A percentile compares a stretch with the other conserved stretches of the same genome.
These are phyloP conservation scores for Coemansia sp. DNA, from an alignment of 192 early-diverging fungal species.

Conservation along the genomic window DNA sequence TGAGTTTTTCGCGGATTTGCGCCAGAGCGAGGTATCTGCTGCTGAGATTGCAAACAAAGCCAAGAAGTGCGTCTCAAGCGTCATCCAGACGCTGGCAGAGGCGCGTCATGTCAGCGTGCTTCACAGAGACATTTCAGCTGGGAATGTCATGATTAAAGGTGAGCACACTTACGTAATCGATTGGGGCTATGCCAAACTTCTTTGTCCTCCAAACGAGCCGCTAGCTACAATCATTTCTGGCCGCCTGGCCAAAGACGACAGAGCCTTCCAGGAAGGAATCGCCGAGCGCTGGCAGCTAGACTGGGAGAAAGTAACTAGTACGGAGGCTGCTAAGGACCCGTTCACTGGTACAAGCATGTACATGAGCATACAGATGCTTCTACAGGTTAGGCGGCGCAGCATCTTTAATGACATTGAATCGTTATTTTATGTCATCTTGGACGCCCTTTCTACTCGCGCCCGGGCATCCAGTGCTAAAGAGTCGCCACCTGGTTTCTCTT, in stretches of 20 bases:
- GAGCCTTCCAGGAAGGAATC: background rate
- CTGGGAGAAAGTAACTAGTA: background rate
- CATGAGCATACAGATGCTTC: background rate
- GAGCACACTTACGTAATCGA: slow-evolving; percentile 2
- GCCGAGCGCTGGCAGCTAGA: background rate
- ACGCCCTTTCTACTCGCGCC: background rate
- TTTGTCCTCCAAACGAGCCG: background rate
- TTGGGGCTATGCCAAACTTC: slow-evolving; percentile 7
- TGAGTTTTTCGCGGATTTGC: background rate
- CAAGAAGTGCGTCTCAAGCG: background rate
- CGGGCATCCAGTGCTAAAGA: background rate
- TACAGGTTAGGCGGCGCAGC: background rate
- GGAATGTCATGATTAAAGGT: slow-evolving; percentile 5
- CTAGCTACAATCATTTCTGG: background rate
- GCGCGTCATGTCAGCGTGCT: slow-evolving; percentile 5
- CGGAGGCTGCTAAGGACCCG: no score
- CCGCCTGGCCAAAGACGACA: background rate
- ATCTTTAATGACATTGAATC: slow-evolving; percentile 9
- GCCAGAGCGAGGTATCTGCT: background rate
- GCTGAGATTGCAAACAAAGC: background rate
- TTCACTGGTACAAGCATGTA: background rate
- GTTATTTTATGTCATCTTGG: background rate
- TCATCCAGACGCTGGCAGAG: background rate
- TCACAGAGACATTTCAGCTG: slow-evolving; percentile 11
- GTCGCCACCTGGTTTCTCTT: background rate